Conservation (phyloP, 306 rosid species). For the Chamaecrista fasciculata region DNA sequence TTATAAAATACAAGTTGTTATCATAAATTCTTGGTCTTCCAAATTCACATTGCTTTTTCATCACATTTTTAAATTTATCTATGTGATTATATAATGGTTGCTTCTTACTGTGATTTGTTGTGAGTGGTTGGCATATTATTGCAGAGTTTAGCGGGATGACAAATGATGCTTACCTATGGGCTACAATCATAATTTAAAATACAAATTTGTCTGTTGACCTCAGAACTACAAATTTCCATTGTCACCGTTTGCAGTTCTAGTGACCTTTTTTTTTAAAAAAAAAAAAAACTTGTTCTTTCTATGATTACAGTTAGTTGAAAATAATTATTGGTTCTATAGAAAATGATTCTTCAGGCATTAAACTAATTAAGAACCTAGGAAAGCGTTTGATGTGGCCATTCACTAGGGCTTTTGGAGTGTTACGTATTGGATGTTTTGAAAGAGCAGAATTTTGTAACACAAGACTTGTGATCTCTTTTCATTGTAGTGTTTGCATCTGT, state of each 20-base stretch:
- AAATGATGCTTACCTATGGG: not conserved
- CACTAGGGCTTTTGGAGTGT: not conserved
- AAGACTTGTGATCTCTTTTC: not conserved
- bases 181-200: not conserved
- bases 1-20: not conserved
- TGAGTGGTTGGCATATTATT: not conserved
- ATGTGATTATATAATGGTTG: not conserved
- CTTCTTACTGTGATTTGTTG: not conserved
- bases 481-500: not conserved
- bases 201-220: not conserved
- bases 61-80: not conserved
- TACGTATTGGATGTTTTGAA: not conserved
- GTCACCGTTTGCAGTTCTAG: too few relatives aligned
- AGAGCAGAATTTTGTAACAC: not conserved
- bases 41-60: not conserved
- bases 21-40: not conserved
- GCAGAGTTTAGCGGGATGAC: not conserved
- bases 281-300: too few relatives aligned
- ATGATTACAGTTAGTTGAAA: too few relatives aligned
- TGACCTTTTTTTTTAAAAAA: too few relatives aligned
- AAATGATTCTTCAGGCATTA: not conserved
- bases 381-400: not conserved
- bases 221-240: not conserved
- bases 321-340: not conserved
- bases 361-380: slow-evolving; percentile 4